These are phyloP conservation scores for Zygosaccharomyces siamensis DNA, from an alignment of 805 yeast species.

Conservation along the genomic window DNA sequence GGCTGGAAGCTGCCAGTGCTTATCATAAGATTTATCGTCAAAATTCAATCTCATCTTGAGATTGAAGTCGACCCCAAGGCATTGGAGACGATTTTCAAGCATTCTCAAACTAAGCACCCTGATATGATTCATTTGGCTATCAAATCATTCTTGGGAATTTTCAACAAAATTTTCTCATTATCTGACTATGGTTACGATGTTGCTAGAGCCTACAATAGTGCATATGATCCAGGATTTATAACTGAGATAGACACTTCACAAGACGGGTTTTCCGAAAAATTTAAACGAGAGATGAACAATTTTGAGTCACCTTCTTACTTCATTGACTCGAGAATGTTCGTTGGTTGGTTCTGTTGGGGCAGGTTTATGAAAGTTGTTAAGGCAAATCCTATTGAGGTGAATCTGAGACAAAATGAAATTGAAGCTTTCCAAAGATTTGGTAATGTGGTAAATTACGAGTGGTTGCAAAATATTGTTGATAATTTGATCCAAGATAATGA, in stretches of 20 bases:
- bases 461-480: slow-evolving; percentile 51
- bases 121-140: slow-evolving; percentile 53
- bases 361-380: slow-evolving; percentile 41
- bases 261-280: slow-evolving; percentile 37
- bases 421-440: slow-evolving; percentile 43
- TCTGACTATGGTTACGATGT: slow-evolving; percentile 48
- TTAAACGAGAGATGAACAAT: slow-evolving; percentile 50
- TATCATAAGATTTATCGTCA: slow-evolving; percentile 47
- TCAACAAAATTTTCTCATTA: slow-evolving; percentile 43
- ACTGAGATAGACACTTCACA: slow-evolving; percentile 43
- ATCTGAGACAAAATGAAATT: slow-evolving; percentile 41
- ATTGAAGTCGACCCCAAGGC: slow-evolving; percentile 40
- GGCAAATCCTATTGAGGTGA: slow-evolving; percentile 29
- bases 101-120: slow-evolving; percentile 64
- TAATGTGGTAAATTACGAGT: slow-evolving; percentile 44
- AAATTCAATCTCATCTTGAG: slow-evolving; percentile 52
- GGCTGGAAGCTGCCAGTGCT: slow-evolving; percentile 55
- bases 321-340: slow-evolving; percentile 51
- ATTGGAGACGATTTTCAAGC: slow-evolving; percentile 41
- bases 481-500: slow-evolving; percentile 65
- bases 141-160: slow-evolving; percentile 52
- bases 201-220: slow-evolving; percentile 39
- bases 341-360: slow-evolving; percentile 80
- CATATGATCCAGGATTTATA: slow-evolving; percentile 41
- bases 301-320: slow-evolving; percentile 45